Evolutionary conservation across 148 eudicot genomes (phyloP).

Genomic region (Euryodendron excelsum): DNA sequence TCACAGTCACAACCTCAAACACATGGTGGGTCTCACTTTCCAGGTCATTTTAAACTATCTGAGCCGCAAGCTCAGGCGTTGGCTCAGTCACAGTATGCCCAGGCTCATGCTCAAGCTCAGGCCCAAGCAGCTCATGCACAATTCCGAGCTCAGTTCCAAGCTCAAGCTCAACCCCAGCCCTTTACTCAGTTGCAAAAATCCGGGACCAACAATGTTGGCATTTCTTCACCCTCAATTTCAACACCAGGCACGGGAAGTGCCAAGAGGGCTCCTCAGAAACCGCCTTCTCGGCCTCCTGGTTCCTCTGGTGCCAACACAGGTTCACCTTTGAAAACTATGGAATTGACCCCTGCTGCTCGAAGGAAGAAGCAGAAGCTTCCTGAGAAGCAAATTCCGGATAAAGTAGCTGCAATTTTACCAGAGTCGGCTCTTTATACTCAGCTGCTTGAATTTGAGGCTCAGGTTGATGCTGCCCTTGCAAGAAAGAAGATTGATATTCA

Average conservation of each 20-base stretch:
- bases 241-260: conserved; percentile 39
- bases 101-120: conserved; percentile 30
- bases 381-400: conserved; percentile 63
- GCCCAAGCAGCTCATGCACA: conserved; percentile 29
- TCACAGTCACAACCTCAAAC: conserved; percentile 36
- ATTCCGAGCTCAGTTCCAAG: conserved; percentile 32
- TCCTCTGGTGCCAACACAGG: conserved; percentile 45
- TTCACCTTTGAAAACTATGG: conserved; percentile 75
- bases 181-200: conserved; percentile 25
- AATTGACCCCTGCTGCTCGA: conserved; percentile 81
- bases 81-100: conserved; percentile 42
- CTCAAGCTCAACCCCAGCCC: conserved; percentile 37
- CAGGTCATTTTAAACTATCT: conserved; percentile 40
- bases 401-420: conserved; percentile 69
- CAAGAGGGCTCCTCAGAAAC: conserved; percentile 48
- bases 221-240: conserved; percentile 40
- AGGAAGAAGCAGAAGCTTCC: conserved; percentile 66
- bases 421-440: conserved; percentile 79
- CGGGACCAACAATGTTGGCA: conserved; percentile 26
- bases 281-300: conserved; percentile 49
- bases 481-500: conserved; percentile 74
- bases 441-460: conserved; percentile 68
- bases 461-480: conserved; percentile 68
- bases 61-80: conserved; percentile 40
- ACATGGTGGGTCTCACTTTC: conserved; percentile 40